Conservation (phyloP, 805 yeast genomes). For the Yarrowia alimentaria region DNA sequence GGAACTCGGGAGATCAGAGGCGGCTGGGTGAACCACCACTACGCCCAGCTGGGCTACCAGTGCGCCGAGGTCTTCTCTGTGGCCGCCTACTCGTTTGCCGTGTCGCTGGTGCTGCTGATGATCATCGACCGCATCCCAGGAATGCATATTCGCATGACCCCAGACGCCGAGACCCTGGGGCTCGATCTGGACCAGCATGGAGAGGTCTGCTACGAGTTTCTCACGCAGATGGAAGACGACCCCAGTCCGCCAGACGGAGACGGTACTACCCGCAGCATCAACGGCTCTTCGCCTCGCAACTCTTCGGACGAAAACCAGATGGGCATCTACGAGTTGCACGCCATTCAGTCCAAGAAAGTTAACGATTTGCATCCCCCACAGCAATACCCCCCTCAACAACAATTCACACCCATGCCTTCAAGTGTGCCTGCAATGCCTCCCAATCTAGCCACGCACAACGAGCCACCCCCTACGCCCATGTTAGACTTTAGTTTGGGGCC, state of each 20-base stretch:
- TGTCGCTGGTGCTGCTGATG: conserved; percentile 66
- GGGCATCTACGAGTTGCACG: conserved; percentile 16
- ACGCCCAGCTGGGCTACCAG: conserved; percentile 82
- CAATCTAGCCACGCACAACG: too few relatives aligned
- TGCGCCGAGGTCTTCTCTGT: conserved; percentile 72
- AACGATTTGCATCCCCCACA: background rate
- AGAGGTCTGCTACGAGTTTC: conserved; percentile 44
- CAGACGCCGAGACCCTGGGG: conserved; percentile 85
- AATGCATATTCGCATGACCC: conserved; percentile 74
- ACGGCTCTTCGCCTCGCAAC: conserved; percentile 2
- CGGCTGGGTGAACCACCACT: conserved; percentile 87
- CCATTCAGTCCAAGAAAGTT: conserved; percentile 13
- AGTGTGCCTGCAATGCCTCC: too few relatives aligned
- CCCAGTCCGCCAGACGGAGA: background rate
- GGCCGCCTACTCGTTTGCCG: conserved; percentile 70
- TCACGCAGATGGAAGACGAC: background rate
- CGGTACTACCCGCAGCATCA: background rate
- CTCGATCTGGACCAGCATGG: conserved; percentile 89
- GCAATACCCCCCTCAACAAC: background rate
- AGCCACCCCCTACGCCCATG: conserved; percentile 19
- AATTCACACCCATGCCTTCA: too few relatives aligned
- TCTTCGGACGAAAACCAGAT: background rate
- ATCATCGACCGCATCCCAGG: conserved; percentile 74
- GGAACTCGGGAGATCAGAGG: conserved; percentile 44
- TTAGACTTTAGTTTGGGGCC: conserved; percentile 14